A percentile compares a stretch with the other conserved stretches of the same genome.
Evolutionary conservation across 345 rosid species (phyloP).

Genomic region (Firmiana major): DNA sequence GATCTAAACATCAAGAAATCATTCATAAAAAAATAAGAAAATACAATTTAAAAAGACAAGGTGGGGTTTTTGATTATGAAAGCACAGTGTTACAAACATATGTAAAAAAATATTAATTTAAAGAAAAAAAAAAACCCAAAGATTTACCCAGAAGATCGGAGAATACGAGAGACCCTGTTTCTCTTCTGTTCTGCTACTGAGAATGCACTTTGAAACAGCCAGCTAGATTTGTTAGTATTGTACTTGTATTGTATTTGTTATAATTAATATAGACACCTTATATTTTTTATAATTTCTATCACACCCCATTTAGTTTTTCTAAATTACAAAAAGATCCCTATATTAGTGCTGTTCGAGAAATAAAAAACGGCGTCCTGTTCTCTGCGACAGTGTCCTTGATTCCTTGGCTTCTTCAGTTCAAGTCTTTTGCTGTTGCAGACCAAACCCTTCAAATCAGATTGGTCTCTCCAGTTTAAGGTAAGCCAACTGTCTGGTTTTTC

Average conservation of each 20-base stretch:
- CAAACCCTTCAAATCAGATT: neutral
- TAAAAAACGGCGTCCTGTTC: neutral
- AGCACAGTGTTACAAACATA: neutral
- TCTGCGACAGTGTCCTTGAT: neutral
- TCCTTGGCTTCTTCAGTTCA: neutral
- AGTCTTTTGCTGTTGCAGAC: neutral
- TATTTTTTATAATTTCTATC: neutral
- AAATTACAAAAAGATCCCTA: neutral
- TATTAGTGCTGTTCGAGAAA: neutral
- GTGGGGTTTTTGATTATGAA: neutral
- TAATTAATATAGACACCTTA: neutral
- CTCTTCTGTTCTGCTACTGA: constrained; percentile 7
- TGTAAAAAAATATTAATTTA: neutral
- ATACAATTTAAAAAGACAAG: neutral
- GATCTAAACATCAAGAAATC: neutral
- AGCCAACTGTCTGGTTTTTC: neutral
- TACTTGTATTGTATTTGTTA: neutral
- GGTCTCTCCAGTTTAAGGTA: neutral
- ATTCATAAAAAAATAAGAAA: neutral
- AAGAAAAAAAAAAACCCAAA: neutral
- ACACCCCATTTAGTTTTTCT: neutral
- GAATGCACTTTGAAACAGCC: constrained; percentile 2
- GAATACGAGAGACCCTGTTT: neutral
- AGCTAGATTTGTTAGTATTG: neutral
- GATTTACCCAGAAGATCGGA: constrained; percentile 18